Evolutionary conservation across 495 filamentous ascomycete species (phyloP).

Genomic region (Podospora pseudopauciseta): DNA sequence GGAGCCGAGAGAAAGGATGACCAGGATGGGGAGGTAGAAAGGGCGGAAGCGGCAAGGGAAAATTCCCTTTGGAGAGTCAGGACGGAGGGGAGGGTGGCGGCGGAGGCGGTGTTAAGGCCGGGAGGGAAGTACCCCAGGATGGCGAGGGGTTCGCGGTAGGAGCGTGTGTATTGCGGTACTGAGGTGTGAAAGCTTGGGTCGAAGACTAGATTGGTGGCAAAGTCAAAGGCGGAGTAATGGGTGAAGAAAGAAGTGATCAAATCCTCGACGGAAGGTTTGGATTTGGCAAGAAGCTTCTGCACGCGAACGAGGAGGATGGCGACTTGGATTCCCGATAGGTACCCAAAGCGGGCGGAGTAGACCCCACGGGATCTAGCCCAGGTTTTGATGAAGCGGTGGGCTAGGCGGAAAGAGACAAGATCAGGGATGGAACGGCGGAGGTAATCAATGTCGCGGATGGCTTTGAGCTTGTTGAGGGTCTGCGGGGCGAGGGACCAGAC

Average conservation of each 20-base stretch:
- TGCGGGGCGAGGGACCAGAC: slow-evolving; percentile 47
- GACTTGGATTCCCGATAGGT: slow-evolving; percentile 56
- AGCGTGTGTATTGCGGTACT: slow-evolving; percentile 44
- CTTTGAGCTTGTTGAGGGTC: slow-evolving; percentile 53
- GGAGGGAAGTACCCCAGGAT: slow-evolving; percentile 54
- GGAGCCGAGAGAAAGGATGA: slow-evolving; percentile 32
- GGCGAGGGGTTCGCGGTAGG: slow-evolving; percentile 52
- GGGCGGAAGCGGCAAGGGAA: slow-evolving; percentile 26
- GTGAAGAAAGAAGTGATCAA: slow-evolving; percentile 52
- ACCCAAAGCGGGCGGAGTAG: slow-evolving; percentile 56
- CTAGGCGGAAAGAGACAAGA: slow-evolving; percentile 46
- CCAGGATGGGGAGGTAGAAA: slow-evolving; percentile 44
- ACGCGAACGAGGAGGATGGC: slow-evolving; percentile 52
- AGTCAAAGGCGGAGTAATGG: slow-evolving; percentile 57
- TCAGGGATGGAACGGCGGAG: slow-evolving; percentile 52
- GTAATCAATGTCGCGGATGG: slow-evolving; percentile 52
- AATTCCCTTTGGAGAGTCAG: slow-evolving; percentile 50
- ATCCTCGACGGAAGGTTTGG: slow-evolving; percentile 34
- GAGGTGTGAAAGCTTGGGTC: slow-evolving; percentile 49
- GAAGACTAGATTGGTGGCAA: slow-evolving; percentile 44
- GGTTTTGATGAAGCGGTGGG: slow-evolving; percentile 49
- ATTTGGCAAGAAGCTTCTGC: slow-evolving; percentile 43
- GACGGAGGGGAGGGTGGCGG: slow-evolving; percentile 46
- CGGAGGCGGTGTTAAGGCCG: slow-evolving; percentile 49
- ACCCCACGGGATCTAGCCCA: slow-evolving; percentile 56